Base-by-base conservation (phyloP, 768 basidiomycete genomes). In the Lentinula edodes region DNA sequence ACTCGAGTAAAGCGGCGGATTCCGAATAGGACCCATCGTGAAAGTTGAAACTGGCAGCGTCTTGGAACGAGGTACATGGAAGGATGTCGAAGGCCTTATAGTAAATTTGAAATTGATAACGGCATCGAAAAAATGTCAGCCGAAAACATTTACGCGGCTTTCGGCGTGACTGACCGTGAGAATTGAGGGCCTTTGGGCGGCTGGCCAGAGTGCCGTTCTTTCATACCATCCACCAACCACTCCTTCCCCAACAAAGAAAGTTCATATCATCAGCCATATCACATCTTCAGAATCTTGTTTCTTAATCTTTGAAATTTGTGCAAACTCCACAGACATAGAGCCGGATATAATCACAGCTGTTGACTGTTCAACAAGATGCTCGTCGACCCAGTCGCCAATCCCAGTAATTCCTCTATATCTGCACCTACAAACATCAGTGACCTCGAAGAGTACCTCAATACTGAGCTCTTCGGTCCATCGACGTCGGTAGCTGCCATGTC, bases 371-470 rank as follows among this genome's bases (percentile, higher is more conserved):
- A 20, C 20, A 5, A 9, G 8, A 48, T 48, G 46, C 46, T 48
- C 46, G 46, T 48, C 46, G 46, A 48, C 46, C 18, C 46, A n/a
- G 46, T 20, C 20, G 9, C 7, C 7, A 23, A 13, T 13, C 7
- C 46, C 46, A 48, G 12, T 23, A 48, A 48, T 48, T 3, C 6
- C 7, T 23, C 18, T 23, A 43, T n/a, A 6, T 13, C 18, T n/a
- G 23, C 46, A 28, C 46, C 46, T 8, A 23, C 46, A 23, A 48
- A 48, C 46, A 48, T 50, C 28, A 50, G 4, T 9, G 59, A 60
- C 36, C 48, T 60, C 10, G 45, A 46, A 39, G 59, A 60, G n/a
- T 60, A 38, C 39, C 38, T 60, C 51, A 51, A 60, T 32, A 60
- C 59, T 36, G 59, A 60, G 18, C 51, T 60, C 9, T 60, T 60